A percentile compares a stretch with the other conserved stretches of the same genome.
Conservation (phyloP, 257 asterid genomes). For the Rauvolfia tetraphylla region DNA sequence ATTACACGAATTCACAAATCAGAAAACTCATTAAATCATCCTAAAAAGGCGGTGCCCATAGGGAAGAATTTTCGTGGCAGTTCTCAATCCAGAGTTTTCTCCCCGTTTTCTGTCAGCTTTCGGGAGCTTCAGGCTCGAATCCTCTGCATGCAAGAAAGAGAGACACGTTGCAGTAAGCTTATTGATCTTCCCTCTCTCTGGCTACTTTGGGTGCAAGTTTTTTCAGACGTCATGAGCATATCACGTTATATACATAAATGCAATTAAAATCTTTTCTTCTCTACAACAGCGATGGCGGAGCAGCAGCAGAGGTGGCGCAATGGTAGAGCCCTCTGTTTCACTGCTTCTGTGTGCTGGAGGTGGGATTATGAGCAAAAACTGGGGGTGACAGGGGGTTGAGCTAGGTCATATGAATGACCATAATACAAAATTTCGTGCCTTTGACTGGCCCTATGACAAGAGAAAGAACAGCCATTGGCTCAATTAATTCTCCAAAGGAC, state of each 20-base stretch:
- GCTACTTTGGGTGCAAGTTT: no score
- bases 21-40: no score
- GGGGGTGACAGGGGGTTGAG: background rate
- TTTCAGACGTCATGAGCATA: no score
- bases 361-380: background rate
- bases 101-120: background rate
- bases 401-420: background rate
- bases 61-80: background rate
- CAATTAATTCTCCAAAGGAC: background rate
- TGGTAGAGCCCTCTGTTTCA: background rate
- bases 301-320: background rate
- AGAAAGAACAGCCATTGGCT: conserved; percentile 2
- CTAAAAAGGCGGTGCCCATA: no score
- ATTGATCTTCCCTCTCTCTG: background rate
- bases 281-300: no score
- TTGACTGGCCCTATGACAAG: background rate
- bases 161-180: background rate
- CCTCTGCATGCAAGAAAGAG: background rate
- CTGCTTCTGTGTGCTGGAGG: no score
- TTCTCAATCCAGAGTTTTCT: no score
- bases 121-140: no score
- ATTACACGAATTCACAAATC: no score
- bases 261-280: no score
- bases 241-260: no score
- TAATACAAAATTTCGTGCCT: background rate